Conservation (phyloP, 768 basidiomycete species). For the Harrya chromipes region DNA sequence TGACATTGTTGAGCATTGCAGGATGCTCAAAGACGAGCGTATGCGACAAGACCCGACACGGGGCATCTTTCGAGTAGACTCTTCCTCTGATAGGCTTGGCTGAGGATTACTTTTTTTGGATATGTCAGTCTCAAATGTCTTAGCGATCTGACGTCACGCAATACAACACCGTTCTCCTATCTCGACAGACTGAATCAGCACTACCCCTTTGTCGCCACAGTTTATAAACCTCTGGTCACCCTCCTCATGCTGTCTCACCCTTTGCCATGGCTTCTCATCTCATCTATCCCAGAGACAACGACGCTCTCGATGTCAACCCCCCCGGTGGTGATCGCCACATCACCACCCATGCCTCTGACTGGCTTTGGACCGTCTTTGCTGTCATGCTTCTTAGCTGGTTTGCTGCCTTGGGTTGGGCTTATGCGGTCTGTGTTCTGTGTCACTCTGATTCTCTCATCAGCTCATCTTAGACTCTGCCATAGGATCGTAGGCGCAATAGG, state of each 20-base stretch:
- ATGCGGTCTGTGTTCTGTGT: conserved; percentile 18
- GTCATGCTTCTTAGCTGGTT: conserved; percentile 45
- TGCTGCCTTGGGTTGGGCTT: conserved; percentile 35
- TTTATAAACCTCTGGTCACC: not conserved
- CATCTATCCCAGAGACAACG: conserved; percentile 19
- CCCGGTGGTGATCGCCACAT: conserved; percentile 39
- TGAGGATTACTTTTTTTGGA: conserved; percentile 19
- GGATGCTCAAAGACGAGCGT: conserved; percentile 90
- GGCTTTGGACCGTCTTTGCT: conserved; percentile 54
- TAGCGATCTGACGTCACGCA: conserved; percentile 17
- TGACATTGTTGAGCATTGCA: conserved; percentile 25
- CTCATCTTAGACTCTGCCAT: not conserved
- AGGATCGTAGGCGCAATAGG: conserved; percentile 40
- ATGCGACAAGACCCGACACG: conserved; percentile 49
- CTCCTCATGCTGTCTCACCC: not conserved
- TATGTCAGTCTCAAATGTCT: conserved; percentile 10
- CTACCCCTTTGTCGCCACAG: conserved; percentile 4
- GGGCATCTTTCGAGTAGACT: conserved; percentile 40
- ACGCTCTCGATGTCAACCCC: conserved; percentile 35
- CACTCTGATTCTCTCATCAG: not conserved
- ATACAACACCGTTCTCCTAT: conserved; percentile 18
- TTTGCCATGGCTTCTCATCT: conserved; percentile 20
- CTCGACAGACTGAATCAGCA: conserved; percentile 10
- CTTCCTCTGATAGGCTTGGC: conserved; percentile 12
- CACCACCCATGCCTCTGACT: conserved; percentile 45